Evolutionary conservation across 257 asterid species (phyloP), one percentile per base, ranked within the genome.

Genomic region (Paraleonurus japonicus): DNA sequence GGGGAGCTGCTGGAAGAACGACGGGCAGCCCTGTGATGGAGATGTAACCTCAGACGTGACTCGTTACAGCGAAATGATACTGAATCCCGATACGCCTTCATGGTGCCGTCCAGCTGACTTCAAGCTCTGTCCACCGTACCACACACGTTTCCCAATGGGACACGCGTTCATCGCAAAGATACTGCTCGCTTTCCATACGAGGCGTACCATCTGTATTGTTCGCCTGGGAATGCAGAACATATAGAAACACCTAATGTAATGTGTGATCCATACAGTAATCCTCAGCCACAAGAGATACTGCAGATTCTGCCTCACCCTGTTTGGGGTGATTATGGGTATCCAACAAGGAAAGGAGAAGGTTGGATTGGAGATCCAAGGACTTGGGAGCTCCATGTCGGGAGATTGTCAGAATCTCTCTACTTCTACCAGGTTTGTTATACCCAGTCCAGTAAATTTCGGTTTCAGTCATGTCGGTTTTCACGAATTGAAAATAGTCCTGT

Each of bases 1-100:
- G n/a, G 96, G 98, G 2, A 86, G 98, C 79, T 92, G 98, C 75
- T 92, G 96, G 98, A 92, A 92, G 84, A 92, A 92, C 95, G 85
- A 86, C 4, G 96, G 96, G 10, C 43, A 59, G 33, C 81, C 88
- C 8, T 92, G 98, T 20, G 76, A 89, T 20, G 98, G 98, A 0
- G 75, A 92, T 37, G 96, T 84, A n/a, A 88, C 88, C 17, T 77
- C 96, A 32, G 98, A 92, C 54, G 94, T 85, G 0, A 89, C 98
- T 4, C 83, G 96, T n/a, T 89, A 92, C 74, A 86, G 87, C 30
- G 96, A 92, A 70, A 89, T 92, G 95, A 85, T 92, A 51, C 72
- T 89, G 48, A 89, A 92, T 72, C 96, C 89, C 17, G 85, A 75
- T 5, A 85, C 90, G 2, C 80, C 79, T 10, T 62, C 96, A 12